Base-by-base conservation (phyloP, 2,329 filamentous ascomycete genomes). In the Alternaria sp. region DNA sequence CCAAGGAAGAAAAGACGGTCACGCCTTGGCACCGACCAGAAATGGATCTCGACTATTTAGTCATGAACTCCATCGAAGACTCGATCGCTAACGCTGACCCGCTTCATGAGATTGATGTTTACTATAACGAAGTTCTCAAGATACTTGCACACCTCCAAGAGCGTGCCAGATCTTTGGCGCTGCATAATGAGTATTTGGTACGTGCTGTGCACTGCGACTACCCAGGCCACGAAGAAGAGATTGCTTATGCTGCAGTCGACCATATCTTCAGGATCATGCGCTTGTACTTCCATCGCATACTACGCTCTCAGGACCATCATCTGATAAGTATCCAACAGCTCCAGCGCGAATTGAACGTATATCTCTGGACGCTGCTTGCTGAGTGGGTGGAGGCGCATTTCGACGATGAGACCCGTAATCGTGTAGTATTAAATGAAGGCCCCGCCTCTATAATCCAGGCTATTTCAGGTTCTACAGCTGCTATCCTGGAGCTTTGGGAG, bases 211-310 rank as follows among this genome's bases (percentile, higher is more conserved):
- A 16, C 20, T 18, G n/a, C 22, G 20, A n/a, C 22, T 30, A 18
- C 5, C 16, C 20, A 3, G 9, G 14, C 34, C 3, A 36, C 30
- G n/a, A 22, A 43, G 14, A 38, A 30, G 5, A 16, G 3, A 12
- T n/a, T 36, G 41, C 22, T 0, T 4, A 14, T 4, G 7, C n/a
- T 8, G 18, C 32, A 6, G 7, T 57, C 26, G 5, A 49, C 6
- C 14, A 41, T 3, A 49, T 60, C 48, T 59, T 62, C 36, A 34
- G 28, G 9, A 28, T 43, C 11, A 48, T 60, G 9, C 4, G 26
- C 11, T 11, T 51, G 22, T 65, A 65, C 46, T 59, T 65, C 22
- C n/a, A 43, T 11, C 56, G 59, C 18, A 60, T 53, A 1, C 48
- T 51, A 1, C 38, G 30, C 4, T 3, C 32, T 0, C 12, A 7